A percentile compares a stretch with the other conserved stretches of the same genome.
These are phyloP conservation scores for Ophiostoma sp. DNA, from an alignment of 2,329 filamentous ascomycete species.

Conservation along the genomic window DNA sequence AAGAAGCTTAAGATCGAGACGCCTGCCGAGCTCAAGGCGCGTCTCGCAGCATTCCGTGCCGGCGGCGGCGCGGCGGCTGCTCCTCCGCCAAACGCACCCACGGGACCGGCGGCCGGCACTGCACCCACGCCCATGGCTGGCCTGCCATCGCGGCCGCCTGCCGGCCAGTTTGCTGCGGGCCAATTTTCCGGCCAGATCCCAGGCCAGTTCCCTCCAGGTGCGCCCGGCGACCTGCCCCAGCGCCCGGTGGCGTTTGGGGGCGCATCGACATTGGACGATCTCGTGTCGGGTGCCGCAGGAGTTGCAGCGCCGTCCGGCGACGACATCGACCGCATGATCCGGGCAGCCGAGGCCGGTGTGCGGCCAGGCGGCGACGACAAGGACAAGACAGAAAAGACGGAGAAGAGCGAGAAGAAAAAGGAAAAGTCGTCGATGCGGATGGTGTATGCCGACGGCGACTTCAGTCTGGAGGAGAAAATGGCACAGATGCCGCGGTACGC, in stretches of 20 bases:
- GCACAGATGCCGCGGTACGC: slow-evolving; percentile 70
- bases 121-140: slow-evolving; percentile 24
- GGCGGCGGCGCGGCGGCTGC: slow-evolving; percentile 41
- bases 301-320: slow-evolving; percentile 40
- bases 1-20: slow-evolving; percentile 71
- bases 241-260: slow-evolving; percentile 29
- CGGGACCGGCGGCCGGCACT: slow-evolving; percentile 27
- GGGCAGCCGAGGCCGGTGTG: slow-evolving; percentile 58
- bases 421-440: slow-evolving; percentile 48
- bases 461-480: slow-evolving; percentile 88
- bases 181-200: slow-evolving; percentile 29
- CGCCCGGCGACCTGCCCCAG: slow-evolving; percentile 30
- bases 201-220: neutral
- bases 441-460: slow-evolving; percentile 73
- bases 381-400: slow-evolving; percentile 32
- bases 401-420: slow-evolving; percentile 44
- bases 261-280: slow-evolving; percentile 43
- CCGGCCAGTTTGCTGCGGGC: slow-evolving; percentile 24
- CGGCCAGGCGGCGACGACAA: slow-evolving; percentile 40
- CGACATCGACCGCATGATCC: slow-evolving; percentile 60
- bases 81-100: slow-evolving; percentile 39
- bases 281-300: slow-evolving; percentile 38
- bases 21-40: slow-evolving; percentile 70
- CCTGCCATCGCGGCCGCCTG: slow-evolving; percentile 24
- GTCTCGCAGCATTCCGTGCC: slow-evolving; percentile 70